Evolutionary conservation across 2,329 filamentous ascomycete genomes (phyloP).

Genomic region (Aspergillus sp.): DNA sequence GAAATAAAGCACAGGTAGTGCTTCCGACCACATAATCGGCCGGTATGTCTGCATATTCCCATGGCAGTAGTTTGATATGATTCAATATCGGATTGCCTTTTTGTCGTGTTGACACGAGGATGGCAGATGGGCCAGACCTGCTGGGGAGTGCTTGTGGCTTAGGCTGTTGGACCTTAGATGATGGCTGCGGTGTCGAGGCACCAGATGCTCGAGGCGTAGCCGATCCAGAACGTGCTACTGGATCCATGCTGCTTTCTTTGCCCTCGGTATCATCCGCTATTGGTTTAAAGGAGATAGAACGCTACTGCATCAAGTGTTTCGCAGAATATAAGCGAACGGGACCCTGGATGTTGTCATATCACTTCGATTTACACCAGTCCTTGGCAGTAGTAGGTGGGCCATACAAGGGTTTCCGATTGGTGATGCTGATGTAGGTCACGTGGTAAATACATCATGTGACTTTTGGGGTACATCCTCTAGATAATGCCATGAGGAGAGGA

Average conservation of each 20-base stretch:
- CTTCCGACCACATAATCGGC: conserved; percentile 87
- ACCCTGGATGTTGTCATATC: background rate
- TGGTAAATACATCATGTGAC: background rate
- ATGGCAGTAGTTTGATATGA: conserved; percentile 76
- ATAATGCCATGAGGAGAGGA: background rate
- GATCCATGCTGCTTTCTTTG: conserved; percentile 48
- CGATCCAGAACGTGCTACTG: conserved; percentile 34
- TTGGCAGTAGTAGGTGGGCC: background rate
- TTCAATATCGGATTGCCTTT: conserved; percentile 93
- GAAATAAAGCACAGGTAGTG: conserved; percentile 87
- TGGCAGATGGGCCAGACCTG: conserved; percentile 68
- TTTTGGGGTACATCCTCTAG: background rate
- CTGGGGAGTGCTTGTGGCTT: conserved; percentile 81
- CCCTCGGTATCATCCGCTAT: conserved; percentile 52
- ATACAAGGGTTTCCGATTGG: background rate
- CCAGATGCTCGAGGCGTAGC: conserved; percentile 49
- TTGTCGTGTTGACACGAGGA: conserved; percentile 87
- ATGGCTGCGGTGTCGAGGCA: conserved; percentile 46
- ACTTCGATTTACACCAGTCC: background rate
- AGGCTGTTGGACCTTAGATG: conserved; percentile 72
- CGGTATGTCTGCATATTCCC: conserved; percentile 97
- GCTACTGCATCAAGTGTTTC: background rate
- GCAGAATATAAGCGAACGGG: background rate
- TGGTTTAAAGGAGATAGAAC: background rate
- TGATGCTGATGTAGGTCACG: background rate